A percentile compares a stretch with the other conserved stretches of the same genome.
phyloP scores from a whole-genome alignment of 164 flowering plant species.

The Macadamia integrifolia region DNA sequence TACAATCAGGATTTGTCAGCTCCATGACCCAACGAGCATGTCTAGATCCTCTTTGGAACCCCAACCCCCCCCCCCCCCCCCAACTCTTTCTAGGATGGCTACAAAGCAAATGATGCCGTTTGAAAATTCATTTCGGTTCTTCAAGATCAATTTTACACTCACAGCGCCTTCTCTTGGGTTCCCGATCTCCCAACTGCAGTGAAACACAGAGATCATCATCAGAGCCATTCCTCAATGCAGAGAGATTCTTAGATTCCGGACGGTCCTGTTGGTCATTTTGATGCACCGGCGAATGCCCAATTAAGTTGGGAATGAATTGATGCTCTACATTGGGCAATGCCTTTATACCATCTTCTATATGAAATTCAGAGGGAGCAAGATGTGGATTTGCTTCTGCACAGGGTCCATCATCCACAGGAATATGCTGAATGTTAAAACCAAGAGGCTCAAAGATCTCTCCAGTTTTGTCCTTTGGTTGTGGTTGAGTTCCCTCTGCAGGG shows the following conservation, averaged over 20 bases:
- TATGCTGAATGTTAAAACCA: slow-evolving; percentile 49
- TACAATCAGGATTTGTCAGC: too few relatives aligned
- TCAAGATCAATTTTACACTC: slow-evolving; percentile 24
- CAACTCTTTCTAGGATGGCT: neutral
- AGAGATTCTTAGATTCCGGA: slow-evolving; percentile 37
- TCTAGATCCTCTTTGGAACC: too few relatives aligned
- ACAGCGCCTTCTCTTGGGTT: slow-evolving; percentile 52
- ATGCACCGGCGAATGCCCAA: slow-evolving; percentile 32
- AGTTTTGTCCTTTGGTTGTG: slow-evolving; percentile 38
- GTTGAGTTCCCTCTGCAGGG: slow-evolving; percentile 36
- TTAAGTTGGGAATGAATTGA: slow-evolving; percentile 69
- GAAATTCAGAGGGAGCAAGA: slow-evolving; percentile 32
- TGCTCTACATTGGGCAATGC: slow-evolving; percentile 54
- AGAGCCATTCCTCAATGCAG: slow-evolving; percentile 45
- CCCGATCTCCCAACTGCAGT: slow-evolving; percentile 76
- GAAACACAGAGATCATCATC: slow-evolving; percentile 62
- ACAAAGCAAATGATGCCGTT: neutral
- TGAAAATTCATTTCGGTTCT: slow-evolving; percentile 25
- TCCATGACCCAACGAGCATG: too few relatives aligned
- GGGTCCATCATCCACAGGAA: slow-evolving; percentile 39
- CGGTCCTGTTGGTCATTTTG: slow-evolving; percentile 27
- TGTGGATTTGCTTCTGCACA: slow-evolving; percentile 30
- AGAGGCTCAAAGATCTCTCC: slow-evolving; percentile 55
- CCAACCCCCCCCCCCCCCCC: too few relatives aligned
- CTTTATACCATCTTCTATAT: slow-evolving; percentile 42